phyloP scores from a whole-genome alignment of 345 rosid species.

The Citrus sp. region DNA sequence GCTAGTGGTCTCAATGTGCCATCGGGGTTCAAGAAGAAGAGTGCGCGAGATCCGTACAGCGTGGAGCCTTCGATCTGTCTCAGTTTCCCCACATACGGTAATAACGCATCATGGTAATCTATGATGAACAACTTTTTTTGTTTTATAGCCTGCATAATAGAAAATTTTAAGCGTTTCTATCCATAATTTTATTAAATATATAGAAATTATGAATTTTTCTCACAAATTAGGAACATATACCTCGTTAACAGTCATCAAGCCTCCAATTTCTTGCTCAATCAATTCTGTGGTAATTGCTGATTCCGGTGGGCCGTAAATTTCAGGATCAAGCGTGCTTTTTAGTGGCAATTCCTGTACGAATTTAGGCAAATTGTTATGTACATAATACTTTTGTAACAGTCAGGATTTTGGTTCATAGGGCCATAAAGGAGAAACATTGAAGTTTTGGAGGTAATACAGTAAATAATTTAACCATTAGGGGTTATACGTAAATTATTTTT shows the following conservation, averaged over 20 bases:
- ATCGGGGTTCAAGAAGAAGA: constrained; percentile 51
- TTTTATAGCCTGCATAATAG: constrained; percentile 36
- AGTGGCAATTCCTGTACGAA: constrained; percentile 75
- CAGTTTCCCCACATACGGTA: constrained; percentile 66
- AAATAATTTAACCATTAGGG: too few species aligned
- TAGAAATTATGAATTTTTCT: too few species aligned
- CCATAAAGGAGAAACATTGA: too few species aligned
- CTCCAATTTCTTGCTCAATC: constrained; percentile 50
- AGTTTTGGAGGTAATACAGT: too few species aligned
- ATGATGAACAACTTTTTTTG: constrained; percentile 48
- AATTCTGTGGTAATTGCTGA: constrained; percentile 66
- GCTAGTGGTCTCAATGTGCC: constrained; percentile 55
- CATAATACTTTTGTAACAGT: too few species aligned
- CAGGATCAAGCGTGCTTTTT: constrained; percentile 67
- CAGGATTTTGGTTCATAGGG: background rate
- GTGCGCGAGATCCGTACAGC: constrained; percentile 64
- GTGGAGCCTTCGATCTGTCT: constrained; percentile 43
- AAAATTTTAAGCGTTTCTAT: background rate
- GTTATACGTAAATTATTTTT: too few species aligned
- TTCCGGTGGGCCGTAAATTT: constrained; percentile 52
- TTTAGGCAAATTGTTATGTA: background rate
- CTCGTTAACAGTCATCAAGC: constrained; percentile 47
- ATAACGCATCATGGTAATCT: constrained; percentile 55
- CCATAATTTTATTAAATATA: background rate
- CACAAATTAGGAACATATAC: constrained; percentile 17